Percentiles rank a stretch among this genome's conserved stretches.
phyloP scores from a whole-genome alignment of 2,329 filamentous ascomycete species.

The Lasiodiplodia citricola region DNA sequence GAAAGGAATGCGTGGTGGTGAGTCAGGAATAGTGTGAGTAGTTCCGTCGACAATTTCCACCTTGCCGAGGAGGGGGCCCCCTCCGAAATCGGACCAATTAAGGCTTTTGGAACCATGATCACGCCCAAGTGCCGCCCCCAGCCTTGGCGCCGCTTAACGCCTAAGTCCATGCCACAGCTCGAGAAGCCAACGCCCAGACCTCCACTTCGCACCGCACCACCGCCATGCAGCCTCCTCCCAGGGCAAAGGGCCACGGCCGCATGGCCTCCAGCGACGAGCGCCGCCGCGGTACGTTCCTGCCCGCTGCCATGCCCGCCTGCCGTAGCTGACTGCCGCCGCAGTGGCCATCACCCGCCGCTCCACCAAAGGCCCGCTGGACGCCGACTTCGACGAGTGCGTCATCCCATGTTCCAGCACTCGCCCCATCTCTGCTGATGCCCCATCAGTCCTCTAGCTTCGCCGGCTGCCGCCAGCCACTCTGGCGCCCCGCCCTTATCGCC shows the following conservation, averaged over 20 bases:
- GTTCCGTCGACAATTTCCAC: constrained; percentile 10
- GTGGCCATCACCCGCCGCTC: constrained; percentile 68
- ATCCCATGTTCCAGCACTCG: constrained; percentile 32
- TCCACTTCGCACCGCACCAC: constrained; percentile 3
- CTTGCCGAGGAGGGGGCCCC: constrained; percentile 15
- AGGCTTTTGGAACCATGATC: neutral
- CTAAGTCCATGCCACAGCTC: constrained; percentile 1
- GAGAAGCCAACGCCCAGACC: neutral
- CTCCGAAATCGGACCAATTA: constrained; percentile 18
- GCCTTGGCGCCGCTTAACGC: constrained; percentile 4
- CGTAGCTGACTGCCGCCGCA: constrained; percentile 36
- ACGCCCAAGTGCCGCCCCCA: constrained; percentile 2
- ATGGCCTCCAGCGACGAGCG: constrained; percentile 39
- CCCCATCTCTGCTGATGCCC: constrained; percentile 31
- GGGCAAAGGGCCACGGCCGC: constrained; percentile 38
- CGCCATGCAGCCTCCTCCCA: constrained; percentile 18
- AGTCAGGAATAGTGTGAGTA: constrained; percentile 13
- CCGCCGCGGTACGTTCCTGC: constrained; percentile 33
- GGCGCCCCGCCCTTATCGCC: constrained; percentile 1
- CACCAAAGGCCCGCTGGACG: constrained; percentile 76
- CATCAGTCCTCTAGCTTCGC: constrained; percentile 43
- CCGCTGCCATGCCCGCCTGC: neutral
- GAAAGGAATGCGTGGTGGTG: constrained; percentile 25
- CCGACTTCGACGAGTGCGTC: constrained; percentile 71
- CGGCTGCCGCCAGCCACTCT: constrained; percentile 8